Evolutionary conservation across 805 yeast genomes (phyloP).

Genomic region (Tanozyma kutaoensis): DNA sequence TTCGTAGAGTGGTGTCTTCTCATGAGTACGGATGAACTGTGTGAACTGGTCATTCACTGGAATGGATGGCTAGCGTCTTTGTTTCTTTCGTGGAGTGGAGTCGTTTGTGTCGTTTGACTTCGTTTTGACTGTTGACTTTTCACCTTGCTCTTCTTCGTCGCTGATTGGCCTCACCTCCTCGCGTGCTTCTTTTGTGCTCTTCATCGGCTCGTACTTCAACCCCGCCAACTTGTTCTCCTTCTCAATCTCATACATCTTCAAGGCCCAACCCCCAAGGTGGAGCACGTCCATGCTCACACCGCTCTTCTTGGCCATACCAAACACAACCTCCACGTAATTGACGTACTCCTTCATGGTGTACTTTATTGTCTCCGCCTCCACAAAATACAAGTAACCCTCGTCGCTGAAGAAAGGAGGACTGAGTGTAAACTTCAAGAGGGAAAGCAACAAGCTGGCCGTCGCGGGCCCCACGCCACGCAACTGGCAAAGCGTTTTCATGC

Average conservation of each 20-base stretch:
- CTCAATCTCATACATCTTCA: constrained; percentile 12
- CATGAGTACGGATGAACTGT: constrained; percentile 3
- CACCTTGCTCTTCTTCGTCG: no score
- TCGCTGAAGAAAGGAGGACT: constrained; percentile 37
- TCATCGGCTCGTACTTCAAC: no score
- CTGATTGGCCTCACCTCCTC: no score
- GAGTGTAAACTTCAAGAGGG: constrained; percentile 13
- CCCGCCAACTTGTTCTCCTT: no score
- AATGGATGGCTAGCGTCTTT: constrained; percentile 11
- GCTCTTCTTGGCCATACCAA: not conserved
- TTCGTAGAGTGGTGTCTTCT: not conserved
- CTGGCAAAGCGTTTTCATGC: constrained; percentile 18
- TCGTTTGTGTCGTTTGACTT: no score
- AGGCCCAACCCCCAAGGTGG: constrained; percentile 26
- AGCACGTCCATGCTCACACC: constrained; percentile 3
- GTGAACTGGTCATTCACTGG: constrained; percentile 6
- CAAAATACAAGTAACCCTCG: constrained; percentile 26
- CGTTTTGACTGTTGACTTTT: no score
- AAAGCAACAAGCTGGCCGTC: constrained; percentile 30
- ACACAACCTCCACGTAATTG: not conserved
- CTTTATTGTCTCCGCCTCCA: constrained; percentile 19
- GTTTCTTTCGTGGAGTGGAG: constrained; percentile 10
- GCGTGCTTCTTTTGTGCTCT: no score
- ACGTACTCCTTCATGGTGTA: constrained; percentile 28
- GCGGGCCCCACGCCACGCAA: constrained; percentile 39